phyloP scores from a whole-genome alignment of 1,284 basidiomycete species.

The Mrakiaceae sp. region DNA sequence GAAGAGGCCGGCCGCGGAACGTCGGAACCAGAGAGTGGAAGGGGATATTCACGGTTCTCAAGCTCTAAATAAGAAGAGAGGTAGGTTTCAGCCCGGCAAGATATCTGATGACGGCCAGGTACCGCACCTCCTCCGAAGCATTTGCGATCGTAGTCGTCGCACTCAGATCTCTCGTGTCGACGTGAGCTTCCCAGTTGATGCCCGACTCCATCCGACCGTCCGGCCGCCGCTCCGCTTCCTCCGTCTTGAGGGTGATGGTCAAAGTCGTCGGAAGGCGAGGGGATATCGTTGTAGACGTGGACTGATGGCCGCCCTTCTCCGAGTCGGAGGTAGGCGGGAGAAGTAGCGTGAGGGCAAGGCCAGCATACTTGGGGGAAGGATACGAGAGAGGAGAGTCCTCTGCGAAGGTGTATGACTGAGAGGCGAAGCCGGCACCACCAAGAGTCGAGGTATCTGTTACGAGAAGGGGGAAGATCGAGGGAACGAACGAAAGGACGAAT shows the following conservation, averaged over 20 bases:
- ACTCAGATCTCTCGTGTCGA: conserved; percentile 19
- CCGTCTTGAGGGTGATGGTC: conserved; percentile 37
- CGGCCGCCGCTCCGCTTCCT: conserved; percentile 25
- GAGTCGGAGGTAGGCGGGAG: conserved; percentile 17
- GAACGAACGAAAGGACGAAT: background rate
- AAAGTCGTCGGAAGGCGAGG: conserved; percentile 19
- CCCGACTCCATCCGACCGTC: conserved; percentile 34
- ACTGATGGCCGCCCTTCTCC: conserved; percentile 21
- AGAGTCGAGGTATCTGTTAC: conserved; percentile 37
- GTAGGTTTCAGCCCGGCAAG: too few relatives aligned
- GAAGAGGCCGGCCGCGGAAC: conserved; percentile 36
- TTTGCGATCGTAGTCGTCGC: conserved; percentile 9
- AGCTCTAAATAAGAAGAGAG: too few relatives aligned
- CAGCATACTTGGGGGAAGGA: conserved; percentile 24
- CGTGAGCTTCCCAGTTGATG: conserved; percentile 36
- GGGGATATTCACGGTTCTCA: conserved; percentile 13
- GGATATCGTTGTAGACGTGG: background rate
- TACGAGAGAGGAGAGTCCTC: conserved; percentile 13
- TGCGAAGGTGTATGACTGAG: conserved; percentile 34
- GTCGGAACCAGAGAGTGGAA: conserved; percentile 37
- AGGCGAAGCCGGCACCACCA: conserved; percentile 43
- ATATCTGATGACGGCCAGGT: background rate
- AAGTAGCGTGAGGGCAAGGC: conserved; percentile 20
- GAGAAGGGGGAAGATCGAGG: background rate
- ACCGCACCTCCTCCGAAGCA: background rate